Evolutionary conservation across 2,329 filamentous ascomycete species (phyloP), one percentile per base, ranked within the genome.

Genomic region (Magnaporthales sp.): DNA sequence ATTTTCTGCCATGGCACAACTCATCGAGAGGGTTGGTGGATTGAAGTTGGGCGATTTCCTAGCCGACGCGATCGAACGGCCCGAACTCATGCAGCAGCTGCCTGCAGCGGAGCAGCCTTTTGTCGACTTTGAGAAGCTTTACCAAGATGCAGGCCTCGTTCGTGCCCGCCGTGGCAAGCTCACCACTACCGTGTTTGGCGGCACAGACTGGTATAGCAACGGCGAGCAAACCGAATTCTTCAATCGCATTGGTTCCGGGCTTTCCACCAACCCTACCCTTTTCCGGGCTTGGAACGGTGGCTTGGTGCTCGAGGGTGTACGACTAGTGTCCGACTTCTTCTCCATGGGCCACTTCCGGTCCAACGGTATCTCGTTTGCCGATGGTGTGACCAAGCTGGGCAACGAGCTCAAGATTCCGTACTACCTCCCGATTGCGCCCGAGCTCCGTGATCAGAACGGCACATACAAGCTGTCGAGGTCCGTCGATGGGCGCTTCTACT

Each of bases 321-420:
- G 62, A 3, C 32, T 64, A n/a, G 62, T 46, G 13, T 46, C 62
- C n/a, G 62, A 64, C 22, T 64, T 64, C 15, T 64, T 64, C 62
- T 64, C 62, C 24, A 64, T 64, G 62, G 62, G 62, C 62, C 62
- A 64, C 24, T 64, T 64, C 32, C 31, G 62, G 24, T 64, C 62
- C 30, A 64, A 51, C 62, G 62, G 62, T 4, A 32, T 64, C 22
- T 31, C 32, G 24, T 46, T 46, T 4, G 62, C 32, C 62, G 27
- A 64, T 2, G 32, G 62, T 1, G 62, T 51, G 22, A 32, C 24
- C 31, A 32, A 27, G 10, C 22, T 64, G 13, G 32, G 32, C 24
- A 64, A 64, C 32, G 62, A 64, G 24, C 9, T 64, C 62, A 64
- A 64, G 22, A 64, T 64, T 22, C 62, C 62, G 2, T 64, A 64